phyloP scores from a whole-genome alignment of 495 filamentous ascomycete genomes.

The Sordaria brevicollis region DNA sequence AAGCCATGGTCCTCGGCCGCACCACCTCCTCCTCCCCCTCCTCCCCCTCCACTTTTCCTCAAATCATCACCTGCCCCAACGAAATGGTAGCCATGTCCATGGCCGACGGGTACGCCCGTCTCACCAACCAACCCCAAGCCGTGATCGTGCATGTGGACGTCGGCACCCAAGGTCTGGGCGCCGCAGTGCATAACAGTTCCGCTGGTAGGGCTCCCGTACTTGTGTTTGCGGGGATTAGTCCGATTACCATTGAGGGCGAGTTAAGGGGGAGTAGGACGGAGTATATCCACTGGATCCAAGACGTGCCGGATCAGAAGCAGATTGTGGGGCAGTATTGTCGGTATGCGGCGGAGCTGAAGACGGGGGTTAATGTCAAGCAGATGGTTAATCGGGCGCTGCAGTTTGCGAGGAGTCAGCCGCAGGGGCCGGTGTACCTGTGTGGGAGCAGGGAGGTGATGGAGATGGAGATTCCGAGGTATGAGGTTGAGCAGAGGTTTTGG shows the following conservation, averaged over 20 bases:
- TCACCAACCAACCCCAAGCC: slow-evolving; percentile 76
- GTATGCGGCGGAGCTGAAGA: slow-evolving; percentile 85
- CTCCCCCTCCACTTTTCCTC: slow-evolving; percentile 59
- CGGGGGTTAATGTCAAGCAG: slow-evolving; percentile 89
- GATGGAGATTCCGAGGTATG: slow-evolving; percentile 77
- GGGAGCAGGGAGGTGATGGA: slow-evolving; percentile 88
- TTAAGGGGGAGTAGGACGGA: slow-evolving; percentile 80
- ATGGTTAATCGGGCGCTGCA: slow-evolving; percentile 86
- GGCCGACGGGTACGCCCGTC: slow-evolving; percentile 88
- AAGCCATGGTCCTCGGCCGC: slow-evolving; percentile 90
- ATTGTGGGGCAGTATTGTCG: slow-evolving; percentile 90
- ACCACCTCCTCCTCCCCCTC: slow-evolving; percentile 49
- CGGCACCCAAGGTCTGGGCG: slow-evolving; percentile 79
- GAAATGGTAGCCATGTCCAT: slow-evolving; percentile 98
- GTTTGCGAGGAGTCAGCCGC: slow-evolving; percentile 71
- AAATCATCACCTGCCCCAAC: slow-evolving; percentile 87
- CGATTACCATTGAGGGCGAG: slow-evolving; percentile 87
- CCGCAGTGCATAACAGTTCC: slow-evolving; percentile 85
- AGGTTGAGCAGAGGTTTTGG: slow-evolving; percentile 66
- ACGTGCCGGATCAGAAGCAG: slow-evolving; percentile 89
- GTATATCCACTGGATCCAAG: slow-evolving; percentile 97
- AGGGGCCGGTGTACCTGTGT: slow-evolving; percentile 78
- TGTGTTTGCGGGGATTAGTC: slow-evolving; percentile 83
- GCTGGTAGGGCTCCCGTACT: slow-evolving; percentile 79
- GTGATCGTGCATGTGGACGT: slow-evolving; percentile 97